A percentile compares a stretch with the other conserved stretches of the same genome.
Evolutionary conservation across 495 filamentous ascomycete species (phyloP).

Genomic region (Bacidia rubella): DNA sequence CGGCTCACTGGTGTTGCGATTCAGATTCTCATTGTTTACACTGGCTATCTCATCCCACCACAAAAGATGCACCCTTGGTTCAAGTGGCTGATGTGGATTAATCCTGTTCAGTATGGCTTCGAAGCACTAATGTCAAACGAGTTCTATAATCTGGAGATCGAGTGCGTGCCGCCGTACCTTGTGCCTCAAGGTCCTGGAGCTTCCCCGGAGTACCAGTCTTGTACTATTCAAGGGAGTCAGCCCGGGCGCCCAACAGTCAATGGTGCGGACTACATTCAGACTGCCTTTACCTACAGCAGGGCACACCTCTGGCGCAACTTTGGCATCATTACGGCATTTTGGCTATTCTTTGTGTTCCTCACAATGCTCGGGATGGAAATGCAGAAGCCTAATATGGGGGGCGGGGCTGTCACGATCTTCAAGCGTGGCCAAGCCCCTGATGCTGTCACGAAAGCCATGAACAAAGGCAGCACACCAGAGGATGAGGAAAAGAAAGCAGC

Average conservation of each 20-base stretch:
- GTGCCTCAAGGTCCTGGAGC: conserved; percentile 50
- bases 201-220: conserved; percentile 41
- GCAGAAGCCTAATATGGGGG: conserved; percentile 58
- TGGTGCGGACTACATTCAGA: conserved; percentile 38
- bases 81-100: conserved; percentile 62
- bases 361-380: conserved; percentile 54
- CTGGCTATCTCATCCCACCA: conserved; percentile 64
- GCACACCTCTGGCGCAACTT: conserved; percentile 51
- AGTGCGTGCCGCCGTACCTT: conserved; percentile 41
- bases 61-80: conserved; percentile 70
- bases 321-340: conserved; percentile 45
- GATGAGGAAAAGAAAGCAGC: conserved; percentile 35
- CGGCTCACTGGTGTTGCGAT: conserved; percentile 51
- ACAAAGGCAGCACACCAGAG: conserved; percentile 24
- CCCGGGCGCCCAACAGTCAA: conserved; percentile 36
- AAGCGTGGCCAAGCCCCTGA: conserved; percentile 47
- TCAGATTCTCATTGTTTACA: conserved; percentile 60
- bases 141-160: conserved; percentile 32
- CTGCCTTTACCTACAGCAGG: conserved; percentile 40
- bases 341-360: conserved; percentile 37
- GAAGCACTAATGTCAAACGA: conserved; percentile 54
- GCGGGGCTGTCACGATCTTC: conserved; percentile 56
- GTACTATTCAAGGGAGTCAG: conserved; percentile 42
- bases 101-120: conserved; percentile 64
- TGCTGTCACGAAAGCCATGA: conserved; percentile 34